phyloP scores from a whole-genome alignment of 108 stramenopile genomes.

The Craspedostauros australis region DNA sequence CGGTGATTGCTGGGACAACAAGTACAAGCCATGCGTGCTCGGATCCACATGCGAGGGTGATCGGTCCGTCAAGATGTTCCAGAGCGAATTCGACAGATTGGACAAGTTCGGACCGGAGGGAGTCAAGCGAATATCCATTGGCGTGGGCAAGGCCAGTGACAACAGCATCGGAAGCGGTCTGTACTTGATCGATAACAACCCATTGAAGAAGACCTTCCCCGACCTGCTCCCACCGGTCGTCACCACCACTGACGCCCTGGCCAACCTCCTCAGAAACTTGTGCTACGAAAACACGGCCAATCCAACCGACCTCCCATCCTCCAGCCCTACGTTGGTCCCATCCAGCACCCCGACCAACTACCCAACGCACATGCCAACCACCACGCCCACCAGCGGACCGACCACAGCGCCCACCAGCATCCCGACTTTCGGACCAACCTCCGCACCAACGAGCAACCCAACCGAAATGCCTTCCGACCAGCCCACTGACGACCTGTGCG shows the following conservation, averaged over 20 bases:
- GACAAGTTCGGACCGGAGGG: constrained; percentile 2
- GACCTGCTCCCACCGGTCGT: constrained; percentile 6
- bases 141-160: constrained; percentile 22
- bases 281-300: constrained; percentile 6
- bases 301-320: not conserved
- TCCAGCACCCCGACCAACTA: not conserved
- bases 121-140: constrained; percentile 21
- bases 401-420: not conserved
- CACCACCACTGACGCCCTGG: not conserved
- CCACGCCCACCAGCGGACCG: not conserved
- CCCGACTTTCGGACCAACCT: constrained; percentile 7
- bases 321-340: not conserved
- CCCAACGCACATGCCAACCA: not conserved
- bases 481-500: constrained; percentile 3
- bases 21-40: constrained; percentile 10
- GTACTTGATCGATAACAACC: constrained; percentile 17
- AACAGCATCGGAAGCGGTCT: constrained; percentile 3
- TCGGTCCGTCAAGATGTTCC: constrained; percentile 3
- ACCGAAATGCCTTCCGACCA: not conserved
- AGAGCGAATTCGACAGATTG: constrained; percentile 11
- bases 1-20: not conserved
- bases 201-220: not conserved
- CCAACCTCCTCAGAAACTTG: not conserved
- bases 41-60: constrained; percentile 4
- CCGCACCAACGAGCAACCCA: constrained; percentile 1